Evolutionary conservation across 805 yeast species (phyloP).

Genomic region (Ogataea pignaliae): DNA sequence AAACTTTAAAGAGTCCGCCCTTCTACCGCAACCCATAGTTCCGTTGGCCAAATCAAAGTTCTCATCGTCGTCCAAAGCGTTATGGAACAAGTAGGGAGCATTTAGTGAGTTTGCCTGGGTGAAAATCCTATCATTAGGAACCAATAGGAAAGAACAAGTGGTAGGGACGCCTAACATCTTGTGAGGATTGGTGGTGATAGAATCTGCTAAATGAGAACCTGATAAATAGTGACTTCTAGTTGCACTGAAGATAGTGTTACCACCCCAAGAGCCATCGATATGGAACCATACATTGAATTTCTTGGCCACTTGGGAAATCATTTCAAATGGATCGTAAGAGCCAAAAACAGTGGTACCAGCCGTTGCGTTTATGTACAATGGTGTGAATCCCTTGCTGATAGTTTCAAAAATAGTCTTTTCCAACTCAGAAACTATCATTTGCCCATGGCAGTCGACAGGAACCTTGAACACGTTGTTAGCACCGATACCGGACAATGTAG

Average conservation of each 20-base stretch:
- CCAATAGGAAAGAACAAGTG: conserved; percentile 66
- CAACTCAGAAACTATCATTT: conserved; percentile 48
- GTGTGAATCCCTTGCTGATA: conserved; percentile 52
- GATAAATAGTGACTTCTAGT: conserved; percentile 40
- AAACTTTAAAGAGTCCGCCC: conserved; percentile 76
- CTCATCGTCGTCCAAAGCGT: conserved; percentile 44
- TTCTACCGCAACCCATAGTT: conserved; percentile 88
- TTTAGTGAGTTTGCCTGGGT: conserved; percentile 68
- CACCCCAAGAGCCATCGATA: conserved; percentile 91
- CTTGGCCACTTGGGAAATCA: conserved; percentile 50
- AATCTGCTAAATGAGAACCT: conserved; percentile 67
- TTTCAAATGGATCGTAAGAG: conserved; percentile 65
- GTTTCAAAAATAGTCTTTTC: conserved; percentile 42
- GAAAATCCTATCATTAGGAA: conserved; percentile 64
- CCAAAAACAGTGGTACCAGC: conserved; percentile 91
- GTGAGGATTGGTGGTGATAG: conserved; percentile 80
- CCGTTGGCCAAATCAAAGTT: conserved; percentile 80
- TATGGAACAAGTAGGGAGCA: conserved; percentile 81
- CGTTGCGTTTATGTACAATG: conserved; percentile 73
- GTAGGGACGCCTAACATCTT: conserved; percentile 86
- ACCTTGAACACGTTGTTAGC: conserved; percentile 58
- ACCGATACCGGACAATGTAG: conserved; percentile 73
- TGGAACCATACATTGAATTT: conserved; percentile 68
- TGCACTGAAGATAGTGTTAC: conserved; percentile 66
- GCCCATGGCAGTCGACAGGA: conserved; percentile 50